These are phyloP conservation scores for Phytophthora tentaculata DNA, from an alignment of 352 stramenopile genomes.

Conservation along the genomic window DNA sequence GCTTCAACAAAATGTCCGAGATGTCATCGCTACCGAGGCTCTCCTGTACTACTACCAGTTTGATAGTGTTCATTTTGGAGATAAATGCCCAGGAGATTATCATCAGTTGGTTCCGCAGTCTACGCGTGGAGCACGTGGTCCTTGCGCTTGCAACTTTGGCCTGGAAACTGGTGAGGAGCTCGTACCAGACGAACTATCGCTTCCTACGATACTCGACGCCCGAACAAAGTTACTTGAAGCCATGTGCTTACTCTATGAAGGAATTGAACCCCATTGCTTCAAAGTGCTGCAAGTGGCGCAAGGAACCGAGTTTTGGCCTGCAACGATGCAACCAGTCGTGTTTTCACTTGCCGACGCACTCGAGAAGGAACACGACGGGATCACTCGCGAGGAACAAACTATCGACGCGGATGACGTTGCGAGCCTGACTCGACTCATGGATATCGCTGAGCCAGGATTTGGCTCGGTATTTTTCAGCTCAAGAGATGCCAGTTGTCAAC, in stretches of 20 bases:
- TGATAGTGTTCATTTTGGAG: slow-evolving; percentile 7
- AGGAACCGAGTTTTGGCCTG: not conserved
- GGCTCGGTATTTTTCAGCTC: not conserved
- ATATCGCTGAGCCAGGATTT: not conserved
- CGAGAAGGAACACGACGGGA: not conserved
- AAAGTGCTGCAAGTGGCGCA: slow-evolving; percentile 5
- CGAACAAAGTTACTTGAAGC: slow-evolving; percentile 9
- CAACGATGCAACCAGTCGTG: slow-evolving; percentile 14
- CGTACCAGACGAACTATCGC: not conserved
- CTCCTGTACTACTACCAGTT: slow-evolving; percentile 8
- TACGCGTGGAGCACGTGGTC: slow-evolving; percentile 3
- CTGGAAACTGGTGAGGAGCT: not conserved
- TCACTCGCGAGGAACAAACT: not conserved
- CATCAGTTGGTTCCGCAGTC: slow-evolving; percentile 6
- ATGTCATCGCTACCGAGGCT: not conserved
- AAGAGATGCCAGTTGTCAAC: not conserved
- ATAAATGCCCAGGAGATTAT: slow-evolving; percentile 5
- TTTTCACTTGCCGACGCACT: slow-evolving; percentile 4
- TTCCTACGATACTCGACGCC: not conserved
- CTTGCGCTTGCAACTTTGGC: slow-evolving; percentile 9
- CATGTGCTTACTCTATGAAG: slow-evolving; percentile 11
- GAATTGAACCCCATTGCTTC: slow-evolving; percentile 3
- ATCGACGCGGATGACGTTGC: not conserved
- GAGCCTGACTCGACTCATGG: not conserved
- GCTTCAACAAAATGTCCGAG: not conserved